Evolutionary conservation across 306 rosid genomes (phyloP), one percentile per base, ranked within the genome.

Genomic region (Datisca glomerata): DNA sequence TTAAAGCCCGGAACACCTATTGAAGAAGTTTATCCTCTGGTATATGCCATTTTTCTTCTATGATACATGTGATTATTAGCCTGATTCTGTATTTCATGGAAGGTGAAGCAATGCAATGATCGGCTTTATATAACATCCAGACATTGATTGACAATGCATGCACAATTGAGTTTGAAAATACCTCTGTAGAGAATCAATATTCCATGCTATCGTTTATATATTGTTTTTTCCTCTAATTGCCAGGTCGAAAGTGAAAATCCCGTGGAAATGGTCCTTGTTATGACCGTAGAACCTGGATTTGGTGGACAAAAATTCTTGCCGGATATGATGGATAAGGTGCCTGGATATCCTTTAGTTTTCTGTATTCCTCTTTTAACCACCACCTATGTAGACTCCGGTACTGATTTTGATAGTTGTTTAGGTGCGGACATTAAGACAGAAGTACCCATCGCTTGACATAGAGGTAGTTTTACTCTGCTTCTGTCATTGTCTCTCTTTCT

Each of bases 201-300:
- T n/a, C n/a, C n/a, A n/a, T n/a, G n/a, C n/a, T n/a, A n/a, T n/a
- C n/a, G n/a, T n/a, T n/a, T n/a, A n/a, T n/a, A n/a, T n/a, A n/a
- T n/a, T n/a, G n/a, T n/a, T 31, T 31, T 31, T 43, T 45, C 34
- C 58, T 55, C 27, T n/a, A 43, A 35, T 61, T 32, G 37, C 50
- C 74, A 91, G 98, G 61, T 91, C 63, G 96, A 91, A 56, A 74
- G 76, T 41, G 94, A 91, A 68, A 49, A 55, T 64, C 87, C 79
- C 37, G 98, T 84, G 53, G 94, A 75, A 63, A 61, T 91, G 96
- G 96, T 91, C 75, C 98, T 91, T 53, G 98, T 91, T 48, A 91
- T 91, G 98, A 91, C 96, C 18, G 98, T 91, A n/a, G 98, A 75
- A 63, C 98, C 98, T 57, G 98, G 98, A 53, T 91, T 91, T 62